These are phyloP conservation scores for Fusarium incarnatum DNA, from an alignment of 2,329 filamentous ascomycete genomes.

Conservation along the genomic window DNA sequence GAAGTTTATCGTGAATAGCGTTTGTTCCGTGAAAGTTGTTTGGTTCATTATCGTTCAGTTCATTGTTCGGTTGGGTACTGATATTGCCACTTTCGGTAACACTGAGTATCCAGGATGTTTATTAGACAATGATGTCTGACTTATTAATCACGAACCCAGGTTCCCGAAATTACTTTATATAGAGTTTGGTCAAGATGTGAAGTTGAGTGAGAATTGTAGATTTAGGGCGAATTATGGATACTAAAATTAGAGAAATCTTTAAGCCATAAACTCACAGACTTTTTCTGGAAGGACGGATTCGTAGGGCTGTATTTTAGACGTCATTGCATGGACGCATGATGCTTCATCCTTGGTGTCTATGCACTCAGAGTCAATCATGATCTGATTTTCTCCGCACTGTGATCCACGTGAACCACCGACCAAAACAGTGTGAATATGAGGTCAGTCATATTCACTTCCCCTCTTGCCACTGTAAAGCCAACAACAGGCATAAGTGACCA, in stretches of 20 bases:
- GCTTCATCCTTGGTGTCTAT: background rate
- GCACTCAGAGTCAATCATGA: conserved; percentile 2
- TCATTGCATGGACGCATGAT: background rate
- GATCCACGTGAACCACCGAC: conserved; percentile 32
- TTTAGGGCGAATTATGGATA: background rate
- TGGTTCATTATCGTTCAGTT: background rate
- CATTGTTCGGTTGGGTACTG: background rate
- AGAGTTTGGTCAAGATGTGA: background rate
- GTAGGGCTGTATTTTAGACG: background rate
- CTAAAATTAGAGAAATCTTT: background rate
- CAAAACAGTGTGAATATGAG: conserved; percentile 35
- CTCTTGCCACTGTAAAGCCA: background rate
- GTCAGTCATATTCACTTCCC: conserved; percentile 21
- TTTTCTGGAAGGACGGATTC: background rate
- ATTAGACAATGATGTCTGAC: background rate
- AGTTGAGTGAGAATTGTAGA: background rate
- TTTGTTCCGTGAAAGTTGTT: background rate
- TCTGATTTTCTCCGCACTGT: conserved; percentile 24
- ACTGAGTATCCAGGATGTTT: background rate
- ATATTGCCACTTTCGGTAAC: conserved; percentile 7
- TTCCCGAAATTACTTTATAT: background rate
- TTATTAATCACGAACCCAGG: background rate
- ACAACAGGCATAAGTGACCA: background rate
- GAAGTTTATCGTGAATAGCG: background rate
- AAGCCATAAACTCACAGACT: background rate